A percentile compares a stretch with the other conserved stretches of the same genome.
phyloP scores from a whole-genome alignment of 2,329 filamentous ascomycete species.

The Phyllosticta ampelicida region DNA sequence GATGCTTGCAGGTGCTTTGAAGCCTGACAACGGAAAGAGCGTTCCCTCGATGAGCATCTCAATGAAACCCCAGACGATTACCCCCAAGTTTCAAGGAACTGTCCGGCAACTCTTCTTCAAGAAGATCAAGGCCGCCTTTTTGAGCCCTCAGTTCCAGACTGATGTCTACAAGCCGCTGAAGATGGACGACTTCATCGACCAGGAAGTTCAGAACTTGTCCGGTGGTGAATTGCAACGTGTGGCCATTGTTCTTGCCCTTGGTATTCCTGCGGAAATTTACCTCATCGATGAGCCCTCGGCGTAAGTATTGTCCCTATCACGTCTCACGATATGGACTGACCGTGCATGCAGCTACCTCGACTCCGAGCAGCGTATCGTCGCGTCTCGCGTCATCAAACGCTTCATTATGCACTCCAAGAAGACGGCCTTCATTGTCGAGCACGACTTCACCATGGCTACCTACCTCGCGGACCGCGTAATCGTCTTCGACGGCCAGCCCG shows the following conservation, averaged over 20 bases:
- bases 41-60: slow-evolving; percentile 93
- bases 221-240: slow-evolving; percentile 99
- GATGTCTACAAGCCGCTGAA: slow-evolving; percentile 99
- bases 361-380: slow-evolving; percentile 97
- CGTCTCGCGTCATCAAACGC: slow-evolving; percentile 94
- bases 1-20: slow-evolving; percentile 83
- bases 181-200: slow-evolving; percentile 97
- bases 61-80: slow-evolving; percentile 99
- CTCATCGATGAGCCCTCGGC: slow-evolving; percentile 95
- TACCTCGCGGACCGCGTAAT: slow-evolving; percentile 88
- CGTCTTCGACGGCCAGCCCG: slow-evolving; percentile 92
- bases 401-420: slow-evolving; percentile 99
- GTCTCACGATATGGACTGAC: background rate
- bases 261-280: slow-evolving; percentile 93
- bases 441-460: slow-evolving; percentile 97
- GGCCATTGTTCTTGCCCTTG: slow-evolving; percentile 92
- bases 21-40: slow-evolving; percentile 69
- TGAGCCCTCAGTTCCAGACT: slow-evolving; percentile 97
- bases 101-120: slow-evolving; percentile 99
- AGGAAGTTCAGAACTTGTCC: slow-evolving; percentile 97
- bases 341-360: slow-evolving; percentile 58
- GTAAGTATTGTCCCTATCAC: slow-evolving; percentile 9
- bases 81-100: slow-evolving; percentile 93
- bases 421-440: slow-evolving; percentile 97
- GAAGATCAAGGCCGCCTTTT: slow-evolving; percentile 95